phyloP scores from a whole-genome alignment of 2,329 filamentous ascomycete species.

The Cercospora canescens region DNA sequence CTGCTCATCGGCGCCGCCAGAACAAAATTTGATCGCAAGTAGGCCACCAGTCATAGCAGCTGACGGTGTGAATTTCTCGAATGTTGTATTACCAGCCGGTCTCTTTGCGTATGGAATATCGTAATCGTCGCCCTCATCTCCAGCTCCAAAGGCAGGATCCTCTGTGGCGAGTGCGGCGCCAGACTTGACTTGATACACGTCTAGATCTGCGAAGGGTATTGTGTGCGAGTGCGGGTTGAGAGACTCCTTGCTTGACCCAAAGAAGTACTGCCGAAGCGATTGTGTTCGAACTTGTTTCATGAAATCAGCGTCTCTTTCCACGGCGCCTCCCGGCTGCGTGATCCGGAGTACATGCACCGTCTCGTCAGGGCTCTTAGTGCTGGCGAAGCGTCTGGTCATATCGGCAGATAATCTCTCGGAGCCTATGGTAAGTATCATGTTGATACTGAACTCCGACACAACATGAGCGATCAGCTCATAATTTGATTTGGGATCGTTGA shows the following conservation, averaged over 20 bases:
- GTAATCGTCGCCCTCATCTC: conserved; percentile 51
- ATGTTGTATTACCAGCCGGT: conserved; percentile 20
- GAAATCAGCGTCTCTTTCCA: conserved; percentile 71
- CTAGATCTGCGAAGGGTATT: conserved; percentile 72
- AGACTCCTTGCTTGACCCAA: conserved; percentile 69
- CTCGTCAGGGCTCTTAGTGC: conserved; percentile 56
- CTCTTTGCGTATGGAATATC: conserved; percentile 39
- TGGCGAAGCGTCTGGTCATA: conserved; percentile 67
- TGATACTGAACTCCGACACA: conserved; percentile 67
- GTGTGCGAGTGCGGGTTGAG: conserved; percentile 86
- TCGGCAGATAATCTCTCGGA: conserved; percentile 75
- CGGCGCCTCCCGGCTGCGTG: conserved; percentile 82
- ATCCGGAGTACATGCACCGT: conserved; percentile 73
- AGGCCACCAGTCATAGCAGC: conserved; percentile 75
- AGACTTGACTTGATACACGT: conserved; percentile 56
- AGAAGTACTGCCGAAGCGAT: conserved; percentile 90
- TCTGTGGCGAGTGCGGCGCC: conserved; percentile 17
- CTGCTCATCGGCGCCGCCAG: conserved; percentile 65
- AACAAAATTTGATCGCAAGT: conserved; percentile 76
- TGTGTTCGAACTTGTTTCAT: conserved; percentile 73
- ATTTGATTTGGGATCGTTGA: conserved; percentile 63
- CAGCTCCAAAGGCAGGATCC: conserved; percentile 37
- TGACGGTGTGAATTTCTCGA: conserved; percentile 61
- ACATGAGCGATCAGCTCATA: conserved; percentile 82
- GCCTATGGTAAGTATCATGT: conserved; percentile 78